Evolutionary conservation across 106 monocot genomes (phyloP).

Genomic region (Cymbidium sinense): DNA sequence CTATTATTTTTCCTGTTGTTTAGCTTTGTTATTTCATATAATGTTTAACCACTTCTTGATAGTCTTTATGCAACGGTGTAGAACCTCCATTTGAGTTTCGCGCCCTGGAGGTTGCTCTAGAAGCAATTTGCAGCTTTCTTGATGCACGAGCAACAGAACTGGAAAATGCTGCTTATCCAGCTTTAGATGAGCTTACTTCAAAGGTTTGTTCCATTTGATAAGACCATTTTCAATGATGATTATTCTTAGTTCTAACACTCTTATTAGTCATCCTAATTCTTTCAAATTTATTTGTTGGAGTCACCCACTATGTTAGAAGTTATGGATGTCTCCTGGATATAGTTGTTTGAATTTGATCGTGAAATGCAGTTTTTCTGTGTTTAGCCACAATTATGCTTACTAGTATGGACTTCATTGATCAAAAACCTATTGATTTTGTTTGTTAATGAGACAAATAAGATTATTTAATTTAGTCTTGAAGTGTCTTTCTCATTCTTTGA

Average conservation of each 20-base stretch:
- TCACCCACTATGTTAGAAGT: not conserved
- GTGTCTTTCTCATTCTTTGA: too few relatives aligned
- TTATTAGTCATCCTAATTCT: not conserved
- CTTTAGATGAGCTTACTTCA: slow-evolving; percentile 91
- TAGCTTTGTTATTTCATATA: not conserved
- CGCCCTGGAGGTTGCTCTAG: slow-evolving; percentile 88
- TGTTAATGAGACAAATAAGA: not conserved
- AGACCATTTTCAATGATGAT: not conserved
- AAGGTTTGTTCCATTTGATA: slow-evolving; percentile 38
- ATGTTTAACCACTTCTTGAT: not conserved
- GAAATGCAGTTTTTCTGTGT: not conserved
- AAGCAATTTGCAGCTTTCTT: slow-evolving; percentile 93
- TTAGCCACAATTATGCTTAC: not conserved
- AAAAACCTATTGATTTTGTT: not conserved
- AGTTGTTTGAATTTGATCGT: not conserved
- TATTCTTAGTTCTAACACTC: not conserved
- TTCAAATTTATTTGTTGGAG: not conserved
- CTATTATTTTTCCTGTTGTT: not conserved
- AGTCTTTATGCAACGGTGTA: slow-evolving; percentile 7
- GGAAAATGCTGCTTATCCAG: slow-evolving; percentile 90
- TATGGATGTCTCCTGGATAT: not conserved
- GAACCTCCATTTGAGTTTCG: slow-evolving; percentile 97
- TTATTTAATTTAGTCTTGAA: not conserved
- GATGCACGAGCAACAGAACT: slow-evolving; percentile 87
- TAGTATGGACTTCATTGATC: not conserved